phyloP scores from a whole-genome alignment of 495 filamentous ascomycete genomes.

The Tuber calosporum region DNA sequence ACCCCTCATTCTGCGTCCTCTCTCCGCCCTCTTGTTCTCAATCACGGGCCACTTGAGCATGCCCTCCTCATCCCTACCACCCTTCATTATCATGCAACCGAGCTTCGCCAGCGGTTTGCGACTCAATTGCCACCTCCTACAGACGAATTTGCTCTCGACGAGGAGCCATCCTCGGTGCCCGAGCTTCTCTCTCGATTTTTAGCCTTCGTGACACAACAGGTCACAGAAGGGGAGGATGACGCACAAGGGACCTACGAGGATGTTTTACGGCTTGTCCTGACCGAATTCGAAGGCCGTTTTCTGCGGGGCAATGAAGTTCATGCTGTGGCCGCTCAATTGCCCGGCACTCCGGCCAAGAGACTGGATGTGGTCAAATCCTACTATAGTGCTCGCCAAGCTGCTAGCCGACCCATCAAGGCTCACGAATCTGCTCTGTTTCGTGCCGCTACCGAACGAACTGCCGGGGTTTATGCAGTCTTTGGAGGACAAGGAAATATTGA shows the following conservation, averaged over 20 bases:
- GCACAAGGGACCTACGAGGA: constrained; percentile 74
- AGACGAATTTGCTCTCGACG: constrained; percentile 93
- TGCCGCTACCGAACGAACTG: constrained; percentile 69
- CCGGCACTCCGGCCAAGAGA: constrained; percentile 85
- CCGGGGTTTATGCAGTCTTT: constrained; percentile 82
- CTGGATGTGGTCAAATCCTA: constrained; percentile 77
- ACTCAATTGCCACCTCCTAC: constrained; percentile 79
- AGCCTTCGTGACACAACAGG: constrained; percentile 74
- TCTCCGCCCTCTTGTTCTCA: constrained; percentile 76
- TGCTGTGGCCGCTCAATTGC: constrained; percentile 71
- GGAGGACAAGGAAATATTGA: constrained; percentile 99
- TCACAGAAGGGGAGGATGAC: constrained; percentile 86
- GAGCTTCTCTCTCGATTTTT: constrained; percentile 91
- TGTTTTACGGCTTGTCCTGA: constrained; percentile 77
- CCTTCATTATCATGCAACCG: constrained; percentile 89
- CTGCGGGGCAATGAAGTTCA: constrained; percentile 94
- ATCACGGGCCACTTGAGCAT: constrained; percentile 89
- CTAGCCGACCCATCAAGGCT: constrained; percentile 70
- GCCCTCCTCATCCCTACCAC: constrained; percentile 89
- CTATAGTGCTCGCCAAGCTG: constrained; percentile 77
- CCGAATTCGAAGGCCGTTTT: constrained; percentile 92
- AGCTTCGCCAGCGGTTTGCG: constrained; percentile 79
- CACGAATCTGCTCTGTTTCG: constrained; percentile 91
- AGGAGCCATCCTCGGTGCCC: constrained; percentile 86
- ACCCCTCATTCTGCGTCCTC: constrained; percentile 86